Conservation (phyloP, 495 filamentous ascomycete genomes). For the Xylaria cubensis region DNA sequence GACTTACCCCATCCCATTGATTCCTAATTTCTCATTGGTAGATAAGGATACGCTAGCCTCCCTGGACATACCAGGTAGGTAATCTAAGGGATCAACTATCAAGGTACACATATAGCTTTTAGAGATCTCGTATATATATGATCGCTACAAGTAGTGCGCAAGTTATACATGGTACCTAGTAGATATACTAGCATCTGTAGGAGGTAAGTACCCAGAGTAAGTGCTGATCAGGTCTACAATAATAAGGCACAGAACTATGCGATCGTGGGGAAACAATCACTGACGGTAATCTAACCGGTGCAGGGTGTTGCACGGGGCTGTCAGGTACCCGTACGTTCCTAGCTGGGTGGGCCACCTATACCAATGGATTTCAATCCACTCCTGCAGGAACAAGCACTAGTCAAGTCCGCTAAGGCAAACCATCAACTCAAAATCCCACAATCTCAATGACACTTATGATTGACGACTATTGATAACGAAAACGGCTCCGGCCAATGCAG, state of each 20-base stretch:
- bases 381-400: conserved; percentile 39
- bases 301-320: neutral
- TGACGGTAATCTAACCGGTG: neutral
- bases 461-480: neutral
- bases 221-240: neutral
- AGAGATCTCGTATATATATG: neutral
- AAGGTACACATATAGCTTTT: no score
- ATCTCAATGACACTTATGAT: neutral
- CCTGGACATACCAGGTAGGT: neutral
- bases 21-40: neutral
- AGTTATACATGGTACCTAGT: neutral
- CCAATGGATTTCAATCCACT: neutral
- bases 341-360: neutral
- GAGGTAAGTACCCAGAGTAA: neutral
- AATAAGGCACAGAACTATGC: neutral
- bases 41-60: neutral
- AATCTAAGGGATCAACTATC: no score
- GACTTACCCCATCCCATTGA: neutral
- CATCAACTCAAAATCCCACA: neutral
- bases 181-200: neutral
- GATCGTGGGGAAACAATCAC: neutral
- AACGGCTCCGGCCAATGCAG: neutral
- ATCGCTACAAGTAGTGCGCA: neutral
- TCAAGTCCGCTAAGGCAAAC: neutral
- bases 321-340: neutral